phyloP scores from a whole-genome alignment of 1,139 yeast species.

The Blastobotrys capitulatus region DNA sequence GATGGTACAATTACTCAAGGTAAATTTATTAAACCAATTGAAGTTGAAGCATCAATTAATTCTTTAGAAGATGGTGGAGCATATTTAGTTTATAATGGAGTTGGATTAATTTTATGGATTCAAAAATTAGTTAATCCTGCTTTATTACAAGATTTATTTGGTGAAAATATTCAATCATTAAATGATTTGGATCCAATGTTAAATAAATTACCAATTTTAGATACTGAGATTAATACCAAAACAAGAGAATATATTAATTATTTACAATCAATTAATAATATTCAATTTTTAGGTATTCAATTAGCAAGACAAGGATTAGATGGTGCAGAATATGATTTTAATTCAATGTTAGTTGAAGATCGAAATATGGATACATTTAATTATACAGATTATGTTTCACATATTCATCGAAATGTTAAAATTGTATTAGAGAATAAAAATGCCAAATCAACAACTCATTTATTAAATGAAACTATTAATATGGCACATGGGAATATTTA shows the following conservation, averaged over 20 bases:
- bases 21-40: constrained; percentile 46
- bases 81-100: constrained; percentile 71
- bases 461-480: constrained; percentile 18
- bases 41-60: constrained; percentile 43
- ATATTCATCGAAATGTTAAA: constrained; percentile 33
- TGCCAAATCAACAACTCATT: constrained; percentile 15
- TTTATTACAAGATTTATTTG: constrained; percentile 71
- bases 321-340: constrained; percentile 53
- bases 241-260: constrained; percentile 55
- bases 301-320: constrained; percentile 65
- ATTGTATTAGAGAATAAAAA: constrained; percentile 22
- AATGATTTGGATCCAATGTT: constrained; percentile 43
- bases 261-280: constrained; percentile 42
- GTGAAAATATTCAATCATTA: constrained; percentile 44
- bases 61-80: constrained; percentile 65
- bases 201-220: constrained; percentile 64
- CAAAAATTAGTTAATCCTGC: constrained; percentile 65
- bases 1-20: constrained; percentile 33
- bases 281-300: constrained; percentile 46
- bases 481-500: constrained; percentile 17
- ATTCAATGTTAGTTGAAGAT: constrained; percentile 70
- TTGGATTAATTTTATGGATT: constrained; percentile 57
- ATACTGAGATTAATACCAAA: constrained; percentile 64
- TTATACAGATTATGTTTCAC: constrained; percentile 30
- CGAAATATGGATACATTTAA: constrained; percentile 37